Evolutionary conservation across 2,329 filamentous ascomycete genomes (phyloP), one percentile per base, ranked within the genome.

Genomic region (Talaromyces sp.): DNA sequence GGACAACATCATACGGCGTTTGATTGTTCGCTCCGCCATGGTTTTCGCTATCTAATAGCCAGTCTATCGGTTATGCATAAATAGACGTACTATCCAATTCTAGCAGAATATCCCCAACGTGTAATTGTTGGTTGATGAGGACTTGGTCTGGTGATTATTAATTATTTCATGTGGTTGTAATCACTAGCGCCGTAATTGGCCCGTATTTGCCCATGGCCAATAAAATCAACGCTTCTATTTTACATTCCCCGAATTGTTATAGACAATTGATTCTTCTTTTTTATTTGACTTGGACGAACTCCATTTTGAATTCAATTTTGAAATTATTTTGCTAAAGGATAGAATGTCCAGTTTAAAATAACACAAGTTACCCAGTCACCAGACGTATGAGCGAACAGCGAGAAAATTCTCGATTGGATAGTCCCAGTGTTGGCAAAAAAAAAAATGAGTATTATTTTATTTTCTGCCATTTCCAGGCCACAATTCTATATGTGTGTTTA

Each of bases 1-100:
- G 40, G 55, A 54, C 23, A 61, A 34, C 34, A 44, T 42, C 50
- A 61, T 53, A 23, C 60, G 60, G 28, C 50, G 52, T 61, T 50
- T 58, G 28, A 53, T 53, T 7, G 27, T n/a, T 36, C 31, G 42
- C 44, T 58, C 53, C 8, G 14, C 56, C 9, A 40, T 53, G 8
- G 18, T 47, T 47, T 23, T 27, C 23, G 44, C 44, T 9, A 54
- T 10, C 10, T 23, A 16, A 27, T 27, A 27, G 23, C 23, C 44
- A 27, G 4, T 47, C 16, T 27, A 12, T 27, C 16, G 8, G n/a
- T 8, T 5, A 47, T 40, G 8, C 14, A n/a, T n/a, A 12, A 5
- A 27, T 47, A 36, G 33, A 12, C 8, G 18, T 47, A 47, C 44
- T 18, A 27, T 47, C 7, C 8, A 12, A 47, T 10, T 18, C 44